Evolutionary conservation across 2,329 filamentous ascomycete genomes (phyloP), one percentile per base, ranked within the genome.

Genomic region (Arachnomyces sp.): DNA sequence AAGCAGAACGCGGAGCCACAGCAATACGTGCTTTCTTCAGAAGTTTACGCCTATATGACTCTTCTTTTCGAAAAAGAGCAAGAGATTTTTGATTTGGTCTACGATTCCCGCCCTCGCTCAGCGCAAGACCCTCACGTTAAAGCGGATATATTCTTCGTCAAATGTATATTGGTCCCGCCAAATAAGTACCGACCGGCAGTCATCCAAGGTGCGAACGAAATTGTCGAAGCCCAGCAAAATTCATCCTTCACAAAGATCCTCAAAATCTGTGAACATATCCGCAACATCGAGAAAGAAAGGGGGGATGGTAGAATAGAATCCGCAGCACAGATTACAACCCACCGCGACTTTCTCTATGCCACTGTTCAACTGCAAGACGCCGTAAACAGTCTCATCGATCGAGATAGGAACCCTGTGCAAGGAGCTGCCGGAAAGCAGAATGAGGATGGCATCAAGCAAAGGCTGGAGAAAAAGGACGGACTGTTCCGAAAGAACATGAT

Each of bases 401-500:
- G 82, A 48, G 84, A 89, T 55, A 82, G 89, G 47, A 94, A 92
- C 54, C 85, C 88, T 2, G 73, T 87, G 3, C 81, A 84, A 48
- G 87, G 87, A 38, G 73, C 79, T 13, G 85, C 87, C 18, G 85
- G 81, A 11, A 81, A 82, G 54, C 75, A 81, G 41, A 83, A 86
- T 39, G 85, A 93, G 46, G 89, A 94, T 48, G 92, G 93, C 52
- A 94, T 98, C 67, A 98, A 98, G 67, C 92, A 98, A 59, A 84
- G 89, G 58, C 74, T 98, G 18, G 92, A 98, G 66, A 98, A 98
- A 73, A 98, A 98, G 66, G 93, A 98, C 58, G 92, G 92, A 49
- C 73, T 98, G 20, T 98, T 98, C 72, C 77, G 92, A 54, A 96
- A 94, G 71, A 95, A 98, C 65, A 96, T 98, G 92, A 98, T 98